These are phyloP conservation scores for Cadophora gregata DNA, from an alignment of 2,329 filamentous ascomycete genomes.

Conservation along the genomic window DNA sequence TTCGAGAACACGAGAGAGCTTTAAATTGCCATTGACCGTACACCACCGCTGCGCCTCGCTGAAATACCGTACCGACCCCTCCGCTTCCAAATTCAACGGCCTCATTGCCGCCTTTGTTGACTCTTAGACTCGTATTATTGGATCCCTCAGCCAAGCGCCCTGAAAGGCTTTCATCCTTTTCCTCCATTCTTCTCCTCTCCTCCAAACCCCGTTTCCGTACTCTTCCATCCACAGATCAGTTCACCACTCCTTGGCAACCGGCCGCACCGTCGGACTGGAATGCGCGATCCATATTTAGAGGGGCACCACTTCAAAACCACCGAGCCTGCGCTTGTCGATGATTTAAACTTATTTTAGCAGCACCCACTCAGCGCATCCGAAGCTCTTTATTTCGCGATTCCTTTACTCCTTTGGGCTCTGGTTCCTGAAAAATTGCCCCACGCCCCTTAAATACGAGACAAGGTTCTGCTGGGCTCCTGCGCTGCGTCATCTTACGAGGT, in stretches of 20 bases:
- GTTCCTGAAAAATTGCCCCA: background rate
- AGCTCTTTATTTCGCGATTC: background rate
- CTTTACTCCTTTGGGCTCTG: slow-evolving; percentile 2
- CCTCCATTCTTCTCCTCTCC: background rate
- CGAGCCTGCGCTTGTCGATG: background rate
- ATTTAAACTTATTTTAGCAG: slow-evolving; percentile 9
- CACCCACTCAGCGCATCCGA: background rate
- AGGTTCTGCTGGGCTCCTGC: slow-evolving; percentile 15
- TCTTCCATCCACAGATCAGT: background rate
- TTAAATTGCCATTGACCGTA: slow-evolving; percentile 8
- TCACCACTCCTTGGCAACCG: background rate
- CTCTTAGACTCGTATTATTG: background rate
- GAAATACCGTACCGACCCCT: background rate
- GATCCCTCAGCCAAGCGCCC: background rate
- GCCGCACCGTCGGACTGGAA: background rate
- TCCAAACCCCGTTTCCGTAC: background rate
- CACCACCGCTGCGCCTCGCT: slow-evolving; percentile 2
- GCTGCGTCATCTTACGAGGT: slow-evolving; percentile 9
- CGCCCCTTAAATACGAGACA: slow-evolving; percentile 3
- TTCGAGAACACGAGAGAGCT: slow-evolving; percentile 12
- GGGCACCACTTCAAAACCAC: background rate
- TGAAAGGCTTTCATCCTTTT: background rate
- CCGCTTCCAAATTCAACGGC: too few relatives aligned
- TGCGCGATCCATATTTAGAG: background rate
- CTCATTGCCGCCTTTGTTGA: background rate